Evolutionary conservation across 495 filamentous ascomycete genomes (phyloP).

Genomic region (Penicillium chermesinum): DNA sequence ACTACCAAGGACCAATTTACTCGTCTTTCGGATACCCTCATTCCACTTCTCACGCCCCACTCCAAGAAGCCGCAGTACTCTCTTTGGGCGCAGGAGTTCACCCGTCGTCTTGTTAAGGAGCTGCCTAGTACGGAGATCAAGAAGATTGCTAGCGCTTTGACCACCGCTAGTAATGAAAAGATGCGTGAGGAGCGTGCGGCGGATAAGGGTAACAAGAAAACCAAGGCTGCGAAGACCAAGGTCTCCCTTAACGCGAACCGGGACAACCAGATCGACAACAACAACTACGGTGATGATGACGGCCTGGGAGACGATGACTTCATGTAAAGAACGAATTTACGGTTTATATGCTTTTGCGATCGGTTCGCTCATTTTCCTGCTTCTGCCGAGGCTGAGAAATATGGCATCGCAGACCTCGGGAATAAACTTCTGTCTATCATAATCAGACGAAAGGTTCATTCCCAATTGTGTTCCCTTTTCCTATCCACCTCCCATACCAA

Average conservation of each 20-base stretch:
- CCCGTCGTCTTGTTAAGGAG: constrained; percentile 82
- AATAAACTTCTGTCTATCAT: no score
- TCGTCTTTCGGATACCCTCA: constrained; percentile 64
- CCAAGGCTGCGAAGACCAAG: constrained; percentile 92
- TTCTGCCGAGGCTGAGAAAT: background rate
- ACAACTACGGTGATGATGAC: constrained; percentile 71
- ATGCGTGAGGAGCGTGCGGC: constrained; percentile 96
- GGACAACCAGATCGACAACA: constrained; percentile 63
- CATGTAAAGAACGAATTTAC: constrained; percentile 47
- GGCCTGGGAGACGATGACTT: constrained; percentile 72
- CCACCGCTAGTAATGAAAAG: constrained; percentile 90
- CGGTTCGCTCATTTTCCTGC: constrained; percentile 8
- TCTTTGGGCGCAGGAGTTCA: constrained; percentile 85
- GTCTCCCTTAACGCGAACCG: constrained; percentile 66
- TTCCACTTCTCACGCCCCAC: constrained; percentile 66
- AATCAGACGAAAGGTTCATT: background rate
- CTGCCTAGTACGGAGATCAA: constrained; percentile 87
- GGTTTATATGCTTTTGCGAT: constrained; percentile 8
- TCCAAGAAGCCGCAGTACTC: constrained; percentile 86
- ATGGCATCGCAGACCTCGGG: no score
- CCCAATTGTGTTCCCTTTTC: background rate
- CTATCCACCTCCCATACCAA: background rate
- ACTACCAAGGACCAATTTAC: constrained; percentile 78
- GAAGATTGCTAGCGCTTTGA: constrained; percentile 82
- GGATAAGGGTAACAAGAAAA: constrained; percentile 95